phyloP scores from a whole-genome alignment of 1,139 yeast species.

The Zygosaccharomyces sapae region DNA sequence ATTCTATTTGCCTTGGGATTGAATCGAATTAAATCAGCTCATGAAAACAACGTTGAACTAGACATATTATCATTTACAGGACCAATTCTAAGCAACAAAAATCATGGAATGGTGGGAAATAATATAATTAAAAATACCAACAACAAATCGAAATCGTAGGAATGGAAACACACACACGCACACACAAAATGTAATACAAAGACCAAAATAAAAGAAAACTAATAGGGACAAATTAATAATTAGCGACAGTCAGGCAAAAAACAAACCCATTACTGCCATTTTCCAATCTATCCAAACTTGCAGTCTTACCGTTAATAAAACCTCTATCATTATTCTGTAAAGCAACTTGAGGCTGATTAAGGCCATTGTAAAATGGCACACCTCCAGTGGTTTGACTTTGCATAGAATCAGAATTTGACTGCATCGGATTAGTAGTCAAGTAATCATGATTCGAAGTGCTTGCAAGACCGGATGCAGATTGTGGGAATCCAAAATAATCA shows the following conservation, averaged over 20 bases:
- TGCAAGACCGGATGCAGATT: constrained; percentile 12
- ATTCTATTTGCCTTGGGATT: background rate
- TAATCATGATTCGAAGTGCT: constrained; percentile 3
- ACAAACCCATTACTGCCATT: constrained; percentile 29
- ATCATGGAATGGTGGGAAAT: constrained; percentile 1
- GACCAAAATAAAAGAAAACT: constrained; percentile 4
- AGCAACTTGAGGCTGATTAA: constrained; percentile 17
- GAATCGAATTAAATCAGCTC: background rate
- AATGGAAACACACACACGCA: constrained; percentile 1
- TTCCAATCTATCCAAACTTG: constrained; percentile 26
- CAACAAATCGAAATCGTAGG: background rate
- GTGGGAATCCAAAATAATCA: constrained; percentile 8
- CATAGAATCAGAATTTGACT: constrained; percentile 1
- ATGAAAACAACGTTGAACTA: background rate
- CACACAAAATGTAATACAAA: constrained; percentile 10
- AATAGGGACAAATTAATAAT: constrained; percentile 4
- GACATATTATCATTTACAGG: constrained; percentile 4
- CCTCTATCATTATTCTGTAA: constrained; percentile 15
- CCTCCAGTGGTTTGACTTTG: background rate
- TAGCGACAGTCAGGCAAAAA: constrained; percentile 18
- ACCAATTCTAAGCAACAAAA: background rate
- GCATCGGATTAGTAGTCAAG: constrained; percentile 1
- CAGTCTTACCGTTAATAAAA: constrained; percentile 17
- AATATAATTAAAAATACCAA: background rate
- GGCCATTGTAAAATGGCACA: constrained; percentile 1